Conservation (phyloP, 2,329 filamentous ascomycete species). For the Cercospora brassicicola region DNA sequence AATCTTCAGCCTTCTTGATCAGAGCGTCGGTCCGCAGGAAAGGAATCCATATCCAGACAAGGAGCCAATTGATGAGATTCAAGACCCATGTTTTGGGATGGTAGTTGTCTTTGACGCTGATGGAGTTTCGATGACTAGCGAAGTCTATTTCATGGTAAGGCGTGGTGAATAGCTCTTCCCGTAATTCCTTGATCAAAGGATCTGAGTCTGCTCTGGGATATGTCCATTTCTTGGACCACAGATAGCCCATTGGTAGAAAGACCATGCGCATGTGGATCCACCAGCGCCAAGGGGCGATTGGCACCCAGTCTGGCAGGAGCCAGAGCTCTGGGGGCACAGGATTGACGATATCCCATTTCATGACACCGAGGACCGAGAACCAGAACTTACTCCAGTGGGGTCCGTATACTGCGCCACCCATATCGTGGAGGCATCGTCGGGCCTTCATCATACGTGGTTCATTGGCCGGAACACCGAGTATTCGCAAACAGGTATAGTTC, state of each 20-base stretch:
- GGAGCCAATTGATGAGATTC: conserved; percentile 72
- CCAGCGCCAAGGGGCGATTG: conserved; percentile 40
- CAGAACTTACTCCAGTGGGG: conserved; percentile 99
- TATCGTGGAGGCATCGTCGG: conserved; percentile 73
- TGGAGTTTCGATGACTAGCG: conserved; percentile 74
- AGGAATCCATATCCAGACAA: conserved; percentile 78
- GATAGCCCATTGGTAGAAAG: conserved; percentile 86
- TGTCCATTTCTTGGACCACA: conserved; percentile 81
- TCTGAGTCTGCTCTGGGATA: conserved; percentile 64
- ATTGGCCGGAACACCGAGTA: conserved; percentile 80
- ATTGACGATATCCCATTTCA: conserved; percentile 89
- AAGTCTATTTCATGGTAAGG: conserved; percentile 78
- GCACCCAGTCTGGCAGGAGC: conserved; percentile 49
- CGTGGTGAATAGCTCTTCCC: conserved; percentile 79
- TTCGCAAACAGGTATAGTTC: conserved; percentile 79
- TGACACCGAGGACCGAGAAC: conserved; percentile 80
- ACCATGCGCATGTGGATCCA: conserved; percentile 95
- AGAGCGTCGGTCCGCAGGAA: conserved; percentile 68
- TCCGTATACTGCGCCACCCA: conserved; percentile 78
- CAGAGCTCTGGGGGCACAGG: conserved; percentile 91
- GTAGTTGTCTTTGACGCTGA: conserved; percentile 79
- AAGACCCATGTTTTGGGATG: conserved; percentile 87
- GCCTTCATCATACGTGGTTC: conserved; percentile 85
- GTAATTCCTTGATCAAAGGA: conserved; percentile 68
- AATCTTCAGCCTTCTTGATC: conserved; percentile 71